Conservation (phyloP, 805 yeast genomes). For the Kodamaea hsintzibuensis region DNA sequence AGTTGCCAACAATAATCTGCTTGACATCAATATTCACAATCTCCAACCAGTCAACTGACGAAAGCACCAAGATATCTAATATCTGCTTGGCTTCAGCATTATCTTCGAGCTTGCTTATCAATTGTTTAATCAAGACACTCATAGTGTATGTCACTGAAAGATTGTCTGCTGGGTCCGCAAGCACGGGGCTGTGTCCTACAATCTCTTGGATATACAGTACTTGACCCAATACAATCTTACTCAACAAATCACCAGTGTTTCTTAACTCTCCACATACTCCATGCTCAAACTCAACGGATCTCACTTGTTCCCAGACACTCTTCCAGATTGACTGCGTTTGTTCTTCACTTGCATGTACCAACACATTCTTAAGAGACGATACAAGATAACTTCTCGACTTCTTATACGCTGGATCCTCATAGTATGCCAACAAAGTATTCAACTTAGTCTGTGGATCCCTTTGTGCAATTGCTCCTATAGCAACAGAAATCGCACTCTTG, state of each 20-base stretch:
- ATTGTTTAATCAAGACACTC: constrained; percentile 35
- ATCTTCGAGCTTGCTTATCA: constrained; percentile 20
- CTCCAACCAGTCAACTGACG: constrained; percentile 23
- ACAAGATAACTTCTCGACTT: constrained; percentile 10
- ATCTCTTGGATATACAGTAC: constrained; percentile 18
- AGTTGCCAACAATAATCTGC: constrained; percentile 57
- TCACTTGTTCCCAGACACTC: constrained; percentile 20
- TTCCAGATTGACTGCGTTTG: constrained; percentile 28
- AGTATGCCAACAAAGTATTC: constrained; percentile 7
- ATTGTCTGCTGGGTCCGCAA: constrained; percentile 7
- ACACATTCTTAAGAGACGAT: constrained; percentile 21
- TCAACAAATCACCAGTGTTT: constrained; percentile 37
- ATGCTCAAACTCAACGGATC: constrained; percentile 17
- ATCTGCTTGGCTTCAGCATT: constrained; percentile 8
- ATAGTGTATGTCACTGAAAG: constrained; percentile 26
- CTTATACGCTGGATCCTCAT: constrained; percentile 5
- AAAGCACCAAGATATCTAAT: constrained; percentile 16
- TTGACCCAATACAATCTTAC: constrained; percentile 21
- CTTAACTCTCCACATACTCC: constrained; percentile 27
- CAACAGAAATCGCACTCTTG: constrained; percentile 10
- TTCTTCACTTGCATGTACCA: constrained; percentile 13
- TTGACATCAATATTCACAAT: constrained; percentile 51
- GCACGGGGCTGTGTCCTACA: constrained; percentile 3
- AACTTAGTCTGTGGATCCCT: constrained; percentile 7
- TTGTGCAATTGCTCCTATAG: constrained; percentile 13